Evolutionary conservation across 2,329 filamentous ascomycete genomes (phyloP), one percentile per base, ranked within the genome.

Genomic region (Magnaporthales sp.): DNA sequence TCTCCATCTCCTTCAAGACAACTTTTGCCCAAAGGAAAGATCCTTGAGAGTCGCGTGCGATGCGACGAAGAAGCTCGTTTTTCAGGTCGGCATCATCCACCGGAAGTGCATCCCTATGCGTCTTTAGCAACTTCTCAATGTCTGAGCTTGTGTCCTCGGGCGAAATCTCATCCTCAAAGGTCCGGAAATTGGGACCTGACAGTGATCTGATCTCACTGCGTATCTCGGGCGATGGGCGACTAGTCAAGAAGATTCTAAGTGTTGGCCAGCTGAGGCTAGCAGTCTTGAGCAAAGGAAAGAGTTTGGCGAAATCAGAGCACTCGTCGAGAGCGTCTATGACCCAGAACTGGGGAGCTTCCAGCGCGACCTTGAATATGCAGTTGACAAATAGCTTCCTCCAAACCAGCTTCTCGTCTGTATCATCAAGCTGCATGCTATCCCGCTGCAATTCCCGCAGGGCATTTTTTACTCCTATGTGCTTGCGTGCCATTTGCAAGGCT

Each of bases 1-100:
- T 66, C 7, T 62, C 19, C 3, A 78, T 69, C 66, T 77, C 73
- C 10, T 74, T 68, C 4, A 79, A 70, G 1, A 77, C 75, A 29
- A 78, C 63, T 13, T 68, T 69, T 11, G 73, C 75, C 77, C 76
- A 79, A 26, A 78, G 68, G 66, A 80, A 78, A 27, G 72, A 77
- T 1, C 75, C 76, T 26, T 71, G 71, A 3, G 77, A 76, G 62
- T 76, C 78, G 13, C 71, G 65, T 24, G 78, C 63, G 13, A 80
- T 75, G 61, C 69, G 73, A 26, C 73, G 67, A 1, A 72, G 69
- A 7, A 78, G 62, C 24, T 51, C 24, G 31, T 22, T 32, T 38
- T 38, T 38, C n/a, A 71, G 71, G 54, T 72, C 66, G 2, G 74
- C 15, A 3, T 24, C 29, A 9, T 67, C 63, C n/a, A 66, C 56